Evolutionary conservation across 108 stramenopile genomes (phyloP).

Genomic region (Pseudonitzschia multistriata): DNA sequence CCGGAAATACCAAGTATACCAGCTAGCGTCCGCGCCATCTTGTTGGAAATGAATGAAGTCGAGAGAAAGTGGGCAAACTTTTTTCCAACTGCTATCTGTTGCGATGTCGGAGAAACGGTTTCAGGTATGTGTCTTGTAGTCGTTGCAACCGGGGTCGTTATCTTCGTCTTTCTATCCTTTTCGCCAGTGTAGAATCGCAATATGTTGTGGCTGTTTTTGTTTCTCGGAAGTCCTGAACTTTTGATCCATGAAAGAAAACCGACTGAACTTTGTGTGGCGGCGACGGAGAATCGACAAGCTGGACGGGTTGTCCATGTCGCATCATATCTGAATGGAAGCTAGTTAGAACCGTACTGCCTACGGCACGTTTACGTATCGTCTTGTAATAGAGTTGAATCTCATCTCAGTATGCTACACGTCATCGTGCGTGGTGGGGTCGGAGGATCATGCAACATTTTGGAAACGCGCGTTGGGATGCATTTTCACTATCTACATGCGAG

Average conservation of each 20-base stretch:
- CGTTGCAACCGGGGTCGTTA: background rate
- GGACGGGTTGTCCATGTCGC: background rate
- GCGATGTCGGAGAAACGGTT: background rate
- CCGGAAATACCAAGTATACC: background rate
- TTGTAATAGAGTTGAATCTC: background rate
- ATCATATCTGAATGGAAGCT: background rate
- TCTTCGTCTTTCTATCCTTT: too few relatives aligned
- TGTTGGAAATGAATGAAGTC: background rate
- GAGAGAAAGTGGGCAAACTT: background rate
- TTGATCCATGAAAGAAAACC: background rate
- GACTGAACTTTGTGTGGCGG: slow-evolving; percentile 8
- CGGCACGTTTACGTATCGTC: background rate
- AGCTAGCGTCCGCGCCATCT: background rate
- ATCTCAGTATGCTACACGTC: background rate
- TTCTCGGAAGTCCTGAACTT: background rate
- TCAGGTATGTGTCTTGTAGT: background rate
- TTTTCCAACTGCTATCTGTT: background rate
- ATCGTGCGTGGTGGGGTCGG: slow-evolving; percentile 1
- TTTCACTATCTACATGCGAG: too few relatives aligned
- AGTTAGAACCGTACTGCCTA: too few relatives aligned
- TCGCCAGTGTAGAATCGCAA: too few relatives aligned
- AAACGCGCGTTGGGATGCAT: too few relatives aligned
- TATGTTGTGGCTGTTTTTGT: background rate
- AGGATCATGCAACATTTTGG: too few relatives aligned
- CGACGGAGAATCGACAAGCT: background rate